Percentiles rank a stretch among this genome's conserved stretches.
These are phyloP conservation scores for Passiflora organensis DNA, from an alignment of 345 rosid species.

Conservation along the genomic window DNA sequence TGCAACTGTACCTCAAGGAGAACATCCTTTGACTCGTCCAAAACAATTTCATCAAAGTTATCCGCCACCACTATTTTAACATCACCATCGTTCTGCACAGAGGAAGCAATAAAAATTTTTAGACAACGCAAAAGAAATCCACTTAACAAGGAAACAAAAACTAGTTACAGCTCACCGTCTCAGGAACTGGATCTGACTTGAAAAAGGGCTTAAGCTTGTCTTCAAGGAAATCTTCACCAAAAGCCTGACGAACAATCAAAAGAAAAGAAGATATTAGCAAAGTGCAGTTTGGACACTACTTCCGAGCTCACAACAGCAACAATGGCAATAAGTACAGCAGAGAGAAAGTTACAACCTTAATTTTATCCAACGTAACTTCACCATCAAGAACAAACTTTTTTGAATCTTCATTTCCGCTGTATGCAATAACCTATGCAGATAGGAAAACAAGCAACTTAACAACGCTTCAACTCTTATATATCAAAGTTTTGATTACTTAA, in stretches of 20 bases:
- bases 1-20: constrained; percentile 74
- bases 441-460: constrained; percentile 12
- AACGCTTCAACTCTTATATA: too few relatives aligned
- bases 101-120: constrained; percentile 10
- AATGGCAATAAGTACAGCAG: not conserved
- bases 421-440: constrained; percentile 61
- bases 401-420: constrained; percentile 80
- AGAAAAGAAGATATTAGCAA: not conserved
- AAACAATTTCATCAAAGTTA: constrained; percentile 83
- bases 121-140: constrained; percentile 9
- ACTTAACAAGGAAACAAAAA: constrained; percentile 1
- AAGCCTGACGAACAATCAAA: constrained; percentile 38
- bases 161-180: constrained; percentile 50
- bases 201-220: constrained; percentile 86
- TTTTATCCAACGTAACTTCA: constrained; percentile 55
- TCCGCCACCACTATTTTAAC: constrained; percentile 92
- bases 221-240: constrained; percentile 62
- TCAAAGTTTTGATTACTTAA: constrained; percentile 6
- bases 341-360: constrained; percentile 52
- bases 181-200: constrained; percentile 93
- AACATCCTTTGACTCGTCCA: constrained; percentile 94
- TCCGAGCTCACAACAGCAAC: not conserved
- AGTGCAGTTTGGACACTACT: not conserved
- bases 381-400: constrained; percentile 62
- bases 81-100: constrained; percentile 78